Base-by-base conservation (phyloP, 177 flowering plant genomes). In the Vitis hybrid region DNA sequence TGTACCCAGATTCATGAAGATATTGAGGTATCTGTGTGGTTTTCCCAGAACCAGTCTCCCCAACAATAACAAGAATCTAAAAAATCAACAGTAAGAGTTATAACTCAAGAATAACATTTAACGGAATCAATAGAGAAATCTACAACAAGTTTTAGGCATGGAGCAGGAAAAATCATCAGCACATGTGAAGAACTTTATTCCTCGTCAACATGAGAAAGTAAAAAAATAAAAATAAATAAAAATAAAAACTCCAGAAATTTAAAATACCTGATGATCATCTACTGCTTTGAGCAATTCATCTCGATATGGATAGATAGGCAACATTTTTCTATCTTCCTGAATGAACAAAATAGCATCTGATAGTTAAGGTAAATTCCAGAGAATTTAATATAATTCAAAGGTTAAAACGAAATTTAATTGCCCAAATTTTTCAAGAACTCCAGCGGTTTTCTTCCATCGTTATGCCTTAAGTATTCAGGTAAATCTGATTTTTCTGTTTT, bases 21-120 rank as follows among this genome's bases (percentile, higher is more conserved):
- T 90, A 95, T 63, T 93, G 99, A 14, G 99, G 99, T 72, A 95
- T 90, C 83, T 95, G 99, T 6, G 99, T 95, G 5, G 99, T 95
- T 78, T 95, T 95, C 52, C 99, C 99, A 45, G 99, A 95, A 70
- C 99, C 99, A 52, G 99, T 95, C 81, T 95, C 99, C 55, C 99
- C 99, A 63, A 95, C 97, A 68, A 93, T 95, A 10, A 93, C 86
- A 72, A 95, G 87, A 80, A 95, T 91, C 98, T 94, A 69, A 59
- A 68, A 63, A 55, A 16, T 5, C 22, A 50, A 26, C 4, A 62
- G 15, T n/a, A 48, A 9, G 49, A 7, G 18, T 56, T 14, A 67
- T 45, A 66, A 5, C 10, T 22, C 29, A 26, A 26, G 29, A 52
- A 62, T 22, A 67, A 69, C 22, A n/a, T 50, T 67, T 26, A 26